phyloP scores from a whole-genome alignment of 2,329 filamentous ascomycete species.

The Penicillium glabrum region DNA sequence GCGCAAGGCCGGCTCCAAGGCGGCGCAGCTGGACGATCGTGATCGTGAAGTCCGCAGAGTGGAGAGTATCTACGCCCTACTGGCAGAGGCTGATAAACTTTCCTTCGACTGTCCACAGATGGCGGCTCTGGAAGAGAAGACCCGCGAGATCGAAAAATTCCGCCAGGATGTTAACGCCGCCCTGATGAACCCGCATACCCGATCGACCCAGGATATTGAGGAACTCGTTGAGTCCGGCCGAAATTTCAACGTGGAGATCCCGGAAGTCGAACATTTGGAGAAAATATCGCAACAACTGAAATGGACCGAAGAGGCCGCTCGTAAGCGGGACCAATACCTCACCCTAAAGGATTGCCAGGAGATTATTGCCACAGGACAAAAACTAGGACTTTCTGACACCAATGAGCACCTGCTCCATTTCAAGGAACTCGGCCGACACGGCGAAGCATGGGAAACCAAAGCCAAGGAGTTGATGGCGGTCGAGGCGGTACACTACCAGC shows the following conservation, averaged over 20 bases:
- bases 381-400: conserved; percentile 73
- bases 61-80: conserved; percentile 80
- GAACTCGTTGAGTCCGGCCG: conserved; percentile 88
- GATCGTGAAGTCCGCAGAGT: conserved; percentile 84
- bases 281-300: conserved; percentile 79
- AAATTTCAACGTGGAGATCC: conserved; percentile 86
- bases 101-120: conserved; percentile 95
- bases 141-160: conserved; percentile 80
- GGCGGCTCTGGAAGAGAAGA: conserved; percentile 77
- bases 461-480: conserved; percentile 90
- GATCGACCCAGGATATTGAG: conserved; percentile 74
- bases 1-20: conserved; percentile 70
- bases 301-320: conserved; percentile 79
- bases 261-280: conserved; percentile 80
- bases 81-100: conserved; percentile 79
- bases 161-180: conserved; percentile 72
- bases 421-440: conserved; percentile 71
- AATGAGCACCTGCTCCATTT: conserved; percentile 78
- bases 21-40: conserved; percentile 78
- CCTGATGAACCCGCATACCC: conserved; percentile 64
- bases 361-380: conserved; percentile 73
- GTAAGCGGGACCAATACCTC: conserved; percentile 64
- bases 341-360: conserved; percentile 76
- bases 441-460: conserved; percentile 88
- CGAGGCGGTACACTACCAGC: conserved; percentile 88